Base-by-base conservation (phyloP, 768 basidiomycete genomes). In the Boletus subparvulus region DNA sequence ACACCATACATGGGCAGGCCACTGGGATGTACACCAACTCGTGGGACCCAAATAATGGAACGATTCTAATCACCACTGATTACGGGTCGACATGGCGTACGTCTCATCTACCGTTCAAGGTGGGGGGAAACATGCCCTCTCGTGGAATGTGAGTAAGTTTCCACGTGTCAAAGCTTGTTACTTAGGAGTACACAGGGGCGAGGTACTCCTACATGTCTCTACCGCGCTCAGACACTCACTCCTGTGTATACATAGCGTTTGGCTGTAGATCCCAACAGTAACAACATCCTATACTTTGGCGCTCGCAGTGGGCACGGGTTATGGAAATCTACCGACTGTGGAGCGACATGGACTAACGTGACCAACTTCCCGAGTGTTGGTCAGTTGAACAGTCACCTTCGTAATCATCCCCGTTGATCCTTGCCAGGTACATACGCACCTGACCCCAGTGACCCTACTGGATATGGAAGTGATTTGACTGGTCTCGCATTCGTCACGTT, bases 271-370 rank as follows among this genome's bases (percentile, higher is more conserved):
- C 86, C 86, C 6, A 81, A 86, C 66, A 76, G 75, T 59, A 85
- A 86, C 66, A 77, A 76, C 30, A 79, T 86, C 50, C 66, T 88
- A 6, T 85, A 78, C 71, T 85, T 87, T 55, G 86, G 85, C 56
- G 84, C 85, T 7, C 76, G 83, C 35, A 81, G 80, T 55, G 86
- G 86, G 7, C 77, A 86, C 48, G 86, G 86, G 5, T 73, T 87
- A 16, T 87, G 81, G 81, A 87, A 85, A 65, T 86, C 84, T 6
- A 83, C 81, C 0, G 72, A 87, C 60, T 83, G 73, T 53, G 86
- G 84, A 6, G 71, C 62, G 1, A 81, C 80, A 1, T 87, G 86
- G 86, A 69, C 77, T 7, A 75, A 86, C 55, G 82, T 87, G n/a
- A 75, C 80, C 7, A 74, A 72, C 55, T 83, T 88, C 65, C 80